Conservation (phyloP, 2,329 filamentous ascomycete species). For the Colletotrichum noveboracense region DNA sequence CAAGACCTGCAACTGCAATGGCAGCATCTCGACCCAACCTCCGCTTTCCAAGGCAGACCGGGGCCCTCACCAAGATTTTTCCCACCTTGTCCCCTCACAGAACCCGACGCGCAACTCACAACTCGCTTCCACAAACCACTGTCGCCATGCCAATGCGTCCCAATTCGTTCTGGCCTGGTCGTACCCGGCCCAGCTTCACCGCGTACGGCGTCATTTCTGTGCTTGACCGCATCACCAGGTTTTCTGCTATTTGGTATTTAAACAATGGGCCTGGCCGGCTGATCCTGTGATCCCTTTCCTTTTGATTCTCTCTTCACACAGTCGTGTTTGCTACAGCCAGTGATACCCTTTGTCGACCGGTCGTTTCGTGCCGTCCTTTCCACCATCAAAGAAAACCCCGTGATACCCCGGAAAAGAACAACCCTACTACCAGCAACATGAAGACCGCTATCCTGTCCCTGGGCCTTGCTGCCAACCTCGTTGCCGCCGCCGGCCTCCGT, state of each 20-base stretch:
- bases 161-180: slow-evolving; percentile 13
- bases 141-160: slow-evolving; percentile 3
- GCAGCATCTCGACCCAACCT: slow-evolving; percentile 19
- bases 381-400: not conserved
- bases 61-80: slow-evolving; percentile 18
- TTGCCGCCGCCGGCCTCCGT: not conserved
- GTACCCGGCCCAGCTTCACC: slow-evolving; percentile 12
- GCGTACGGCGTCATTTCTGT: slow-evolving; percentile 16
- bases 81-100: not conserved
- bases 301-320: not conserved
- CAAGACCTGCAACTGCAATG: not conserved
- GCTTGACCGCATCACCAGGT: slow-evolving; percentile 11
- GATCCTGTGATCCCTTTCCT: not conserved
- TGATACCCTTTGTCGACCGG: not conserved
- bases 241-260: slow-evolving; percentile 1
- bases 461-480: slow-evolving; percentile 11
- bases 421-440: not conserved
- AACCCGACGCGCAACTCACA: not conserved
- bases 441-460: slow-evolving; percentile 2
- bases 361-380: not conserved
- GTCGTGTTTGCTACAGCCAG: not conserved
- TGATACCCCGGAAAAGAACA: not conserved
- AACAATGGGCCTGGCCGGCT: not conserved
- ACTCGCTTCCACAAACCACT: slow-evolving; percentile 8
- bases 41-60: slow-evolving; percentile 14